Evolutionary conservation across 164 flowering plant genomes (phyloP).

Genomic region (Tinospora cordifolia): DNA sequence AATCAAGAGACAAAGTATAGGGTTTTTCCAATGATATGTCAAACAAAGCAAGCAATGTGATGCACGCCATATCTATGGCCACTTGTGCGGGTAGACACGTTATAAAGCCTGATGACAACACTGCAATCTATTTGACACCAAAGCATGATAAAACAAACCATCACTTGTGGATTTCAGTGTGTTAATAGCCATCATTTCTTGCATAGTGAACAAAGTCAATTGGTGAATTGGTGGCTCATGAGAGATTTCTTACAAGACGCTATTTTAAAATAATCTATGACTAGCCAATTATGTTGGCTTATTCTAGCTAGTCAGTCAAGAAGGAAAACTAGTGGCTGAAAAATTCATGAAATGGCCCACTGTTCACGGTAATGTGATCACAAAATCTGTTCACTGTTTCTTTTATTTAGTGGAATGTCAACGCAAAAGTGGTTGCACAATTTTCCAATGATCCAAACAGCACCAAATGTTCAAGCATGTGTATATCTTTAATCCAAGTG

Average conservation of each 20-base stretch:
- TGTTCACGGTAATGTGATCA: neutral
- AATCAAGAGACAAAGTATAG: neutral
- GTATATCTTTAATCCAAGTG: neutral
- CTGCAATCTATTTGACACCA: neutral
- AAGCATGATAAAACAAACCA: neutral
- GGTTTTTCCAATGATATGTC: neutral
- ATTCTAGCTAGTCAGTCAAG: neutral
- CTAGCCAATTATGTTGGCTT: slow-evolving; percentile 1
- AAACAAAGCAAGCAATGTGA: neutral
- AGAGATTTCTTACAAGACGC: neutral
- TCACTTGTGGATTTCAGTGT: neutral
- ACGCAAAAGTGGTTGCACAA: neutral
- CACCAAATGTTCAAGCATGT: neutral
- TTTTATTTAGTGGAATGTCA: neutral
- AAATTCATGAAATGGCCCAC: neutral
- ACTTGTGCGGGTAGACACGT: neutral
- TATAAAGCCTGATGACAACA: neutral
- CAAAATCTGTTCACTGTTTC: neutral
- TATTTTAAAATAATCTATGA: neutral
- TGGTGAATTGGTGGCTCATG: neutral
- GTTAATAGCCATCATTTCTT: neutral
- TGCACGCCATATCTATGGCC: neutral
- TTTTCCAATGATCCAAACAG: neutral
- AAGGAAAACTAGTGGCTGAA: neutral
- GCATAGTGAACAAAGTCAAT: neutral